Base-by-base conservation (phyloP, 2,329 filamentous ascomycete genomes). In the Diplodia scrobiculata region DNA sequence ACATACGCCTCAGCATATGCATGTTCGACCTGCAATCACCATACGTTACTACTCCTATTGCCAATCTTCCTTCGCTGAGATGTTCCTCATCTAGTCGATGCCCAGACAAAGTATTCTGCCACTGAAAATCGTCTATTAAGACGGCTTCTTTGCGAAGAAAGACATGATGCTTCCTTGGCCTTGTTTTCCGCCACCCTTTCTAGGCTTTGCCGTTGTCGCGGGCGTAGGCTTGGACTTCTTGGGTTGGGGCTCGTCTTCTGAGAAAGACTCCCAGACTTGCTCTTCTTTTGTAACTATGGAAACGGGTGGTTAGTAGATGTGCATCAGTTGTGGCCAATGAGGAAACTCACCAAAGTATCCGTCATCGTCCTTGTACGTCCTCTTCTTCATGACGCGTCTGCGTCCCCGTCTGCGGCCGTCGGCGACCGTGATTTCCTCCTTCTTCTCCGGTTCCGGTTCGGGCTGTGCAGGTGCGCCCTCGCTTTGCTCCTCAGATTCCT, bases 251-350 rank as follows among this genome's bases (percentile, higher is more conserved):
- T 97, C 92, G 69, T 96, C 92, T 75, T 97, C 93, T 0, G 92
- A 96, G 79, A 96, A 97, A 0, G 90, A 94, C 76, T 97, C 93
- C 93, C 93, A 97, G 0, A 84, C 89, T 0, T 85, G 79, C 73
- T 96, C 92, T 77, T 96, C 91, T 70, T 89, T 89, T 1, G 92
- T 97, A 36, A 97, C 93, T 64, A 6, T 38, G 27, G 6, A 14
- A 3, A 38, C 36, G 5, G 95, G 41, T 29, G n/a, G 36, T 71
- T 47, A 68, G 13, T 19, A n/a, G 17, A 19, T 52, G 71, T 69
- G 66, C 65, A 19, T 52, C 47, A 25, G 51, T 19, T 36, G 87
- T 77, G 82, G 93, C 91, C 90, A 13, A n/a, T 10, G 19, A 13
- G 11, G 34, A 48, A 62, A 50, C 63, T 50, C 55, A 65, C 63